Conservation (phyloP, 352 stramenopile species). For the Pythium guiyangense region DNA sequence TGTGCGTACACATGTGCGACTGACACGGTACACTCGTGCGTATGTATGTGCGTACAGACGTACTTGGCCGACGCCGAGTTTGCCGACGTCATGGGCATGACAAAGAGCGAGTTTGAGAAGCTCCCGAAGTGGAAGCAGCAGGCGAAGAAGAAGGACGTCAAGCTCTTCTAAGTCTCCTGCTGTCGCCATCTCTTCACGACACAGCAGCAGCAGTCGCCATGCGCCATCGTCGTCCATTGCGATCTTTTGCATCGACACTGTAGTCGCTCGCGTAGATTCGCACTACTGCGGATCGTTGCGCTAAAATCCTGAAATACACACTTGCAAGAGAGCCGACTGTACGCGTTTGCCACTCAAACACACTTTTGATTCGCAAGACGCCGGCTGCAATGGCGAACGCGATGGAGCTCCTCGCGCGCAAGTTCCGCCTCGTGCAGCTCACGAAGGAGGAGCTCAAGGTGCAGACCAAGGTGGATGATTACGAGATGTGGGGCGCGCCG, state of each 20-base stretch:
- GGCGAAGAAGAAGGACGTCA: conserved; percentile 83
- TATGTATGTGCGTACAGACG: conserved; percentile 18
- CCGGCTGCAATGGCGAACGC: neutral
- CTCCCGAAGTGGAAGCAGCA: conserved; percentile 87
- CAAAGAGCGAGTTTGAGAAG: conserved; percentile 50
- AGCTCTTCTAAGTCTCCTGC: conserved; percentile 65
- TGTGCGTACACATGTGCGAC: conserved; percentile 1
- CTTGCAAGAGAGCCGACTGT: too few species aligned
- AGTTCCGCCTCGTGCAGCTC: conserved; percentile 49
- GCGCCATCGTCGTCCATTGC: too few species aligned
- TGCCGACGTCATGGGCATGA: conserved; percentile 53
- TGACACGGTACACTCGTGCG: neutral
- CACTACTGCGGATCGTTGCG: too few species aligned
- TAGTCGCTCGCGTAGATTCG: too few species aligned
- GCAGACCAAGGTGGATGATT: conserved; percentile 57
- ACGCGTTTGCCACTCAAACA: too few species aligned
- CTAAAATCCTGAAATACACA: too few species aligned
- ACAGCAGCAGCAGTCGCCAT: too few species aligned
- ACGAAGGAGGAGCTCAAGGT: conserved; percentile 43
- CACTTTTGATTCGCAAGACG: neutral
- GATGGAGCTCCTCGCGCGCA: conserved; percentile 7
- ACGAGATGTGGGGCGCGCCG: conserved; percentile 38
- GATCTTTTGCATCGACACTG: too few species aligned
- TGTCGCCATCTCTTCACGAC: too few species aligned
- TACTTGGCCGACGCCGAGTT: conserved; percentile 86